Base-by-base conservation (phyloP, 306 rosid species). In the Lithocarpus polystachyus region DNA sequence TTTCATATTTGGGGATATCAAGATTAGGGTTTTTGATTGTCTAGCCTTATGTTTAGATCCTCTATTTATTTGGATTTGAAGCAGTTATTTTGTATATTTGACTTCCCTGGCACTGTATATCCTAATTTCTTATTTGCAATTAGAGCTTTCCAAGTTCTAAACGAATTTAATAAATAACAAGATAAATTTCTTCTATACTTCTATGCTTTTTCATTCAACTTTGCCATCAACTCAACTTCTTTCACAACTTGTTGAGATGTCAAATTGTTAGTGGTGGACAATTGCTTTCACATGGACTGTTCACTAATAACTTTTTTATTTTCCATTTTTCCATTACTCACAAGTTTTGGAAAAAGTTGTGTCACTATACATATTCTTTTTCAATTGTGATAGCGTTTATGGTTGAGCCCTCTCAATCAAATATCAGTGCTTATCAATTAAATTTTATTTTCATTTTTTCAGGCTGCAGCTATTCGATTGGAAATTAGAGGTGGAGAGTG, bases 401-500 rank as follows among this genome's bases (percentile, higher is more conserved):
- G 37, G 43, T 72, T 43, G 60, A 53, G 14, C 61, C 19, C 61
- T 51, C 18, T 26, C 26, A 45, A 5, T 72, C 24, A 12, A 35
- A 51, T 55, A 55, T 53, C 6, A 7, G 48, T 3, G 22, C 52
- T 73, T 13, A 26, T 31, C 14, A 26, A 7, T 52, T 83, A 22
- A 73, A n/a, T 78, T 75, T 55, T 20, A 71, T 15, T 83, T 77
- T 20, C 22, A 51, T 57, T 80, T 79, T 68, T 82, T 80, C 85
- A 95, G 99, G 99, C 98, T 31, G 87, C 99, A 23, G 97, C 97
- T 45, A 87, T 96, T 68, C 92, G 97, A 43, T 82, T 96, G 79
- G 99, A 93, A 84, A 69, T 93, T 61, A 89, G 98, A 85, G 99
- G 99, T 45, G 99, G 97, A 55, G 93, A 86, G 78, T 96, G 98